A percentile compares a stretch with the other conserved stretches of the same genome.
Evolutionary conservation across 2,329 filamentous ascomycete genomes (phyloP).

Genomic region (Aspergillus latus): DNA sequence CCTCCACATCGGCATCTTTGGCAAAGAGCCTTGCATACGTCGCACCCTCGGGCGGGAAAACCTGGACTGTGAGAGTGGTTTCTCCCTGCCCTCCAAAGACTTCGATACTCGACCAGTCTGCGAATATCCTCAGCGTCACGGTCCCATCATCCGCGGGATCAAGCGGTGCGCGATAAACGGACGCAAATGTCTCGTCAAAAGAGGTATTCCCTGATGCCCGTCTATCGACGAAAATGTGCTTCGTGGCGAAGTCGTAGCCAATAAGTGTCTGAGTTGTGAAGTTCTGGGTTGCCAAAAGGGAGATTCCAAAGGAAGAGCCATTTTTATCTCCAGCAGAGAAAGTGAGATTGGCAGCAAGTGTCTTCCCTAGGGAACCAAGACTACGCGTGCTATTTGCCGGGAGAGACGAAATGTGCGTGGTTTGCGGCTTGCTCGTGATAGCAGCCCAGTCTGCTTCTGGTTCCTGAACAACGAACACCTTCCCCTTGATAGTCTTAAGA

Average conservation of each 20-base stretch:
- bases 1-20: background rate
- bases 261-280: constrained; percentile 25
- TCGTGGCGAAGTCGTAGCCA: constrained; percentile 28
- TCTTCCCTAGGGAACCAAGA: constrained; percentile 21
- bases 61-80: constrained; percentile 28
- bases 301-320: constrained; percentile 21
- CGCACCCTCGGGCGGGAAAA: constrained; percentile 26
- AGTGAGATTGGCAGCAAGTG: constrained; percentile 22
- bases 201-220: constrained; percentile 22
- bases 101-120: constrained; percentile 33
- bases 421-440: constrained; percentile 3
- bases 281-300: constrained; percentile 21
- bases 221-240: constrained; percentile 28
- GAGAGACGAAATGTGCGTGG: constrained; percentile 10
- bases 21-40: constrained; percentile 8
- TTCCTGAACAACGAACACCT: constrained; percentile 18
- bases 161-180: constrained; percentile 23
- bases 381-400: constrained; percentile 12
- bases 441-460: constrained; percentile 16
- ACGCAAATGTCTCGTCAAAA: constrained; percentile 27
- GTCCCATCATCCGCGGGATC: constrained; percentile 16
- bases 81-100: constrained; percentile 31
- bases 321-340: constrained; percentile 16
- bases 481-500: constrained; percentile 21
- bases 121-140: constrained; percentile 26